Conservation (phyloP, 208 protist species). For the Angomonas desouzai region DNA sequence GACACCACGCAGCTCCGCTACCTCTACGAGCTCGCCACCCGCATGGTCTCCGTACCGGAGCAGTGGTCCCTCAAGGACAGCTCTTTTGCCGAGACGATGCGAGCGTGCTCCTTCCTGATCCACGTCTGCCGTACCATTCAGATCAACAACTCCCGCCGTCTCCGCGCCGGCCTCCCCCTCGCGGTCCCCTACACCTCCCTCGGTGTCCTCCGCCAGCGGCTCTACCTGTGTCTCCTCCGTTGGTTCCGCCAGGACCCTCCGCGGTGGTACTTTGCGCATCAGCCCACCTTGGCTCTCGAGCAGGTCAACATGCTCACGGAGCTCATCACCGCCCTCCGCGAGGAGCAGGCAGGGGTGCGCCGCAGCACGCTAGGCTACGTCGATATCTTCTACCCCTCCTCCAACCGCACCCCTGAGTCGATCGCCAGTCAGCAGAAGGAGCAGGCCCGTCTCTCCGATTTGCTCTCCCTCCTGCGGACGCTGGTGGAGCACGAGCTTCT, state of each 20-base stretch:
- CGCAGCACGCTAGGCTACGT: conserved; percentile 49
- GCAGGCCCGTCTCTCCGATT: conserved; percentile 29
- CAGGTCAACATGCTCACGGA: conserved; percentile 49
- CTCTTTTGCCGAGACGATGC: conserved; percentile 82
- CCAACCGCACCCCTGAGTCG: conserved; percentile 12
- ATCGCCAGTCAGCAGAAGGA: conserved; percentile 28
- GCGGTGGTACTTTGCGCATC: conserved; percentile 72
- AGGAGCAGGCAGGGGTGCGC: conserved; percentile 31
- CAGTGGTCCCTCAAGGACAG: conserved; percentile 64
- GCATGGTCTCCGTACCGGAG: conserved; percentile 44
- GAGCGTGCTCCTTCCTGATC: conserved; percentile 52
- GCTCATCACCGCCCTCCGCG: conserved; percentile 45
- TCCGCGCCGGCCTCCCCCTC: conserved; percentile 26
- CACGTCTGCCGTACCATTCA: conserved; percentile 51
- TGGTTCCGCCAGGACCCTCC: conserved; percentile 81
- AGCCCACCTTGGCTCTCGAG: conserved; percentile 36
- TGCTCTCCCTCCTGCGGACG: conserved; percentile 54
- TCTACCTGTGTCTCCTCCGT: conserved; percentile 68
- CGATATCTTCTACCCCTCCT: conserved; percentile 33
- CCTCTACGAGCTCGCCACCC: conserved; percentile 46
- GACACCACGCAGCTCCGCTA: conserved; percentile 47
- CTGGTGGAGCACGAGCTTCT: conserved; percentile 69
- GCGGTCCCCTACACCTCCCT: conserved; percentile 61
- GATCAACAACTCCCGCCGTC: conserved; percentile 45
- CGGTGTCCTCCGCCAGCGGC: conserved; percentile 64